Evolutionary conservation across 352 stramenopile species (phyloP).

Genomic region (Phytophthora sp.): DNA sequence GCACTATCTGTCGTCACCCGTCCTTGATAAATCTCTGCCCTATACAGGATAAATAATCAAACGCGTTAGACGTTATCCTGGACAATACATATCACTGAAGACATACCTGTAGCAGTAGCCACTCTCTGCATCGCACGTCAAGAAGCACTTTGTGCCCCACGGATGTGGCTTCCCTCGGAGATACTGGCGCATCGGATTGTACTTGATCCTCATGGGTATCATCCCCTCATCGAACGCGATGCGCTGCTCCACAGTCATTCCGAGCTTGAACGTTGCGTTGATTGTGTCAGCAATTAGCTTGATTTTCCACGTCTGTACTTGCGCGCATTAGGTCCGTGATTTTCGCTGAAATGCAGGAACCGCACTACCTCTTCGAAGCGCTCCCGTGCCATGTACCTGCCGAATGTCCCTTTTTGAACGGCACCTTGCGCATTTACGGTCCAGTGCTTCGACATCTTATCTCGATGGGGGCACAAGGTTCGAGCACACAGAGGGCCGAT

Average conservation of each 20-base stretch:
- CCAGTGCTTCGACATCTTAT: conserved; percentile 12
- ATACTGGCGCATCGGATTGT: conserved; percentile 1
- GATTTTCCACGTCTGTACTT: background rate
- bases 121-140: conserved; percentile 1
- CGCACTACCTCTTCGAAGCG: background rate
- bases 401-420: conserved; percentile 3
- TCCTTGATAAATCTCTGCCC: no score
- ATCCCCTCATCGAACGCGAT: background rate
- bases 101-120: conserved; percentile 4
- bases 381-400: background rate
- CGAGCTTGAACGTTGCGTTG: background rate
- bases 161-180: background rate
- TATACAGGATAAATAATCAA: no score
- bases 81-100: no score
- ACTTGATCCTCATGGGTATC: conserved; percentile 1
- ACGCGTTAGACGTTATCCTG: no score
- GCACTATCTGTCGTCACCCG: no score
- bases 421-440: background rate
- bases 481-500: conserved; percentile 7
- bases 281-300: background rate
- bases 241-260: background rate
- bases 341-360: background rate
- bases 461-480: conserved; percentile 1
- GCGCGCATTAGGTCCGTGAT: background rate
- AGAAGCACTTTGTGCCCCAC: conserved; percentile 2